Evolutionary conservation across 305 asterid genomes (phyloP).

Genomic region (Fraxinus latifolia): DNA sequence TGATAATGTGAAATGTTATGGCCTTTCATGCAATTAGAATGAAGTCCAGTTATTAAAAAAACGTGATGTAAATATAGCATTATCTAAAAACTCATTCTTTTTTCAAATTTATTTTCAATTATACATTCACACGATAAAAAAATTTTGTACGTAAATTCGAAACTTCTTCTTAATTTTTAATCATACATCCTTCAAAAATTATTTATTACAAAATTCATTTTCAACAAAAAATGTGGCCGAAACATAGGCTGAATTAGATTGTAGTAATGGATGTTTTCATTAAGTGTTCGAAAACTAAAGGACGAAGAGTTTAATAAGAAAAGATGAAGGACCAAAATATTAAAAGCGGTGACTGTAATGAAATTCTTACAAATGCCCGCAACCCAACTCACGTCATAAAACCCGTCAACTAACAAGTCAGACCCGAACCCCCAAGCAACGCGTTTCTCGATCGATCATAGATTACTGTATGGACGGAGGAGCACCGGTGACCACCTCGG

Average conservation of each 20-base stretch:
- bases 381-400: not conserved
- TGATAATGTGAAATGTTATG: too few relatives aligned
- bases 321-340: not conserved
- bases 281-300: not conserved
- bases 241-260: too few relatives aligned
- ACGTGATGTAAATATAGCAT: too few relatives aligned
- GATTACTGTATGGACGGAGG: conserved; percentile 48
- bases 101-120: too few relatives aligned
- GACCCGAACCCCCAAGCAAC: not conserved
- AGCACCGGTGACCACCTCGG: conserved; percentile 20
- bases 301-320: not conserved
- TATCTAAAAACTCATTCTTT: too few relatives aligned
- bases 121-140: too few relatives aligned
- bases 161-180: too few relatives aligned
- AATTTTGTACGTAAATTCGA: too few relatives aligned
- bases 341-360: not conserved
- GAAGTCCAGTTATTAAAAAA: too few relatives aligned
- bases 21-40: too few relatives aligned
- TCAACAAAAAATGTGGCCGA: not conserved
- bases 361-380: not conserved
- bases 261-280: not conserved
- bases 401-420: not conserved
- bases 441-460: not conserved
- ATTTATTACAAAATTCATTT: too few relatives aligned
- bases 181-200: not conserved